phyloP scores from a whole-genome alignment of 805 yeast genomes.

The Saccharomycopsis sp. region DNA sequence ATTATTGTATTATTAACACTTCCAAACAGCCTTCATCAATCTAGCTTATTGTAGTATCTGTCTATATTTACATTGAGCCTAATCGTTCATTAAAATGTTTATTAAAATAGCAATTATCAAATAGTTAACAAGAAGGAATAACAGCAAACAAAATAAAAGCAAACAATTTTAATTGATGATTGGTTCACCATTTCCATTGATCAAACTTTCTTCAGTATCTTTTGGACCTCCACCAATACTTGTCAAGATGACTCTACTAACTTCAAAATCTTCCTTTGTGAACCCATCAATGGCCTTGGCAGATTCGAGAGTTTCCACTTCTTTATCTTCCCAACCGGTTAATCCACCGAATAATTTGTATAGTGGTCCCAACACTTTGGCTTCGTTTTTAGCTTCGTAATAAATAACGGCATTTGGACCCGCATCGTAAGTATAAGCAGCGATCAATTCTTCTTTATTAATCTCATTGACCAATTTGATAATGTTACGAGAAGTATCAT shows the following conservation, averaged over 20 bases:
- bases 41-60: not conserved
- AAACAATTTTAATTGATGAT: slow-evolving; percentile 23
- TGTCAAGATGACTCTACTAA: slow-evolving; percentile 76
- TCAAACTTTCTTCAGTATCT: slow-evolving; percentile 42
- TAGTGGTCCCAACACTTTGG: slow-evolving; percentile 60
- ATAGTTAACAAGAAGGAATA: not conserved
- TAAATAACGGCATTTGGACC: slow-evolving; percentile 98
- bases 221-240: slow-evolving; percentile 84
- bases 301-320: slow-evolving; percentile 23
- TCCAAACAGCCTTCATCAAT: not conserved
- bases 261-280: slow-evolving; percentile 29
- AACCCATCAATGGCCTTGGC: slow-evolving; percentile 26
- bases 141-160: not conserved
- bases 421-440: slow-evolving; percentile 97
- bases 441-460: slow-evolving; percentile 48
- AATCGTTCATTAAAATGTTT: not conserved
- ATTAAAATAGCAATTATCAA: slow-evolving; percentile 31
- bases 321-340: slow-evolving; percentile 53
- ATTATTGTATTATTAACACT: no score
- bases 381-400: slow-evolving; percentile 68
- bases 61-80: not conserved
- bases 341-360: slow-evolving; percentile 47
- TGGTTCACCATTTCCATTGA: slow-evolving; percentile 55
- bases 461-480: slow-evolving; percentile 61
- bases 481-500: slow-evolving; percentile 79